Evolutionary conservation across 495 filamentous ascomycete species (phyloP), one percentile per base, ranked within the genome.

Genomic region (Parmelia sp.): DNA sequence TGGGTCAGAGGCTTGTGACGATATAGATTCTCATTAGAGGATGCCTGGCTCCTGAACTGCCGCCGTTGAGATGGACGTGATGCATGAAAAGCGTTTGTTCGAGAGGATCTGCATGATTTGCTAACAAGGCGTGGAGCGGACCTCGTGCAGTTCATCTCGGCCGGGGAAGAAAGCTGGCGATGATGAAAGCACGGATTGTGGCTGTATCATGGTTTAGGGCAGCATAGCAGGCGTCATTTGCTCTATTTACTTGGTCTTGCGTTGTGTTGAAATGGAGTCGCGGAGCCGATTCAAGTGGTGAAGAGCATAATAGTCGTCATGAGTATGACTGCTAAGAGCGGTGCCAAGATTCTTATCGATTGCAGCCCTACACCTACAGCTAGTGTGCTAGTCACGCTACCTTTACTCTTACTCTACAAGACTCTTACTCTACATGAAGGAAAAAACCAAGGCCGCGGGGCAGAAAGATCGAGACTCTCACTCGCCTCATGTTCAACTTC

Each of bases 41-140:
- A 37, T 0, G 19, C 31, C 9, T 61, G 23, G 37, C n/a, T 58
- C 17, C 37, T 61, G 17, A 44, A 58, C 17, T 57, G 57, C 25
- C 57, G 66, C 12, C 64, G 66, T 47, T 66, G 63, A 4, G 36
- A 58, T 29, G 58, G 35, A 40, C 40, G 56, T 58, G 31, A 17
- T 11, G 53, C 31, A 12, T 39, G 45, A 29, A 44, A 36, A 39
- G 47, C 33, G 56, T 21, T 65, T 29, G 23, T 61, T 21, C 61
- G 60, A 10, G 60, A 66, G 29, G 57, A 61, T 61, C 51, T 59
- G 45, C 57, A 61, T 23, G 56, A 25, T 51, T 61, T 47, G 25
- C 40, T 59, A 25, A 58, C 17, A 29, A 62, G 21, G 19, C 53
- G 47, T 9, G 58, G 39, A 51, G 44, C 40, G 12, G 59, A 37